Evolutionary conservation across 2,329 filamentous ascomycete species (phyloP).

Genomic region (Diaporthe amygdali): DNA sequence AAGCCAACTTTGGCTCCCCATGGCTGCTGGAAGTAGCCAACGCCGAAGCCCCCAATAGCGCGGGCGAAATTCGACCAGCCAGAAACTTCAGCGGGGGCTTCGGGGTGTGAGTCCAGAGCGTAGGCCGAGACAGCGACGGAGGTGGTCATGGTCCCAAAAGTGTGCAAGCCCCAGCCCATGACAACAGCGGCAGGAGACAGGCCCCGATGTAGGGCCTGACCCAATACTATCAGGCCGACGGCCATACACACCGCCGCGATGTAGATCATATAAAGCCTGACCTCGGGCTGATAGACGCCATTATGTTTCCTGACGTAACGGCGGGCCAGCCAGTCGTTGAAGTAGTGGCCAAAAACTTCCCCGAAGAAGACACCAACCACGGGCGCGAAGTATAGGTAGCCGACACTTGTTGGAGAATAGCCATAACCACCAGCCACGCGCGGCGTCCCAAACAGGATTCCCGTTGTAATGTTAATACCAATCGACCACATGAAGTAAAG

Average conservation of each 20-base stretch:
- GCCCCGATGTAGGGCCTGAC: slow-evolving; percentile 44
- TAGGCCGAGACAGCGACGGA: slow-evolving; percentile 55
- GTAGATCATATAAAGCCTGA: slow-evolving; percentile 45
- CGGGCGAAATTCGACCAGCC: slow-evolving; percentile 46
- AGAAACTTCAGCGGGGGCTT: slow-evolving; percentile 50
- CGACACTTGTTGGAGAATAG: slow-evolving; percentile 40
- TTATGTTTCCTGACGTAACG: slow-evolving; percentile 32
- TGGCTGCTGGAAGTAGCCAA: slow-evolving; percentile 52
- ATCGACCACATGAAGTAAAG: slow-evolving; percentile 40
- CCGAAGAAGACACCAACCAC: slow-evolving; percentile 51
- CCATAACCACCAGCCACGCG: slow-evolving; percentile 44
- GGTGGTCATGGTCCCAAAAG: slow-evolving; percentile 50
- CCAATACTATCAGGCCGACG: slow-evolving; percentile 47
- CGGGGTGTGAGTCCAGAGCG: slow-evolving; percentile 53
- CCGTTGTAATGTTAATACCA: slow-evolving; percentile 48
- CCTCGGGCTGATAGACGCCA: slow-evolving; percentile 49
- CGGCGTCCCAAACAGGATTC: slow-evolving; percentile 44
- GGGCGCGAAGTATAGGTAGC: slow-evolving; percentile 54
- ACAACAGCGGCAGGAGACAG: slow-evolving; percentile 50
- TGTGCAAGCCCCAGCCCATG: slow-evolving; percentile 50
- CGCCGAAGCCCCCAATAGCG: slow-evolving; percentile 51
- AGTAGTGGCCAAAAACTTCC: slow-evolving; percentile 50
- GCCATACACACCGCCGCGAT: slow-evolving; percentile 46
- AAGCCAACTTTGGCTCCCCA: slow-evolving; percentile 39
- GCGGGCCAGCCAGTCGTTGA: slow-evolving; percentile 47